phyloP scores from a whole-genome alignment of 2,329 filamentous ascomycete species.

The Penicillium sp. region DNA sequence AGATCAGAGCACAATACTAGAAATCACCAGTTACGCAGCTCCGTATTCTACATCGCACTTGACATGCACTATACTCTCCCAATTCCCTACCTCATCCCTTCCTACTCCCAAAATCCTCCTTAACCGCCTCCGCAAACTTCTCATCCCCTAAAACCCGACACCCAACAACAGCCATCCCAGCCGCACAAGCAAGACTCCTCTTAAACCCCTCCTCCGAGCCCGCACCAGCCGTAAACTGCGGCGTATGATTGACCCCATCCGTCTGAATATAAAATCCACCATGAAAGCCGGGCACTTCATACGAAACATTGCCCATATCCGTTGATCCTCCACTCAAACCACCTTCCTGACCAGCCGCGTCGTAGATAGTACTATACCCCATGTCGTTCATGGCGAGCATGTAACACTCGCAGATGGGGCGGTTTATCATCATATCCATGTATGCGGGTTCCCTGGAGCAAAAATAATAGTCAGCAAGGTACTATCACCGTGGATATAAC shows the following conservation, averaged over 20 bases:
- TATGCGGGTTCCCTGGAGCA: constrained; percentile 36
- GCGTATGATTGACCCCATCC: constrained; percentile 27
- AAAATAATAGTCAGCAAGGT: background rate
- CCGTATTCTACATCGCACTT: no score
- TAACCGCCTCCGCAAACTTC: constrained; percentile 19
- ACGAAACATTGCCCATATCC: constrained; percentile 35
- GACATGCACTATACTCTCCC: no score
- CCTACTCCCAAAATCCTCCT: constrained; percentile 19
- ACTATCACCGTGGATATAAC: background rate
- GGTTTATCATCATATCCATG: constrained; percentile 39
- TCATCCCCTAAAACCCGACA: constrained; percentile 23
- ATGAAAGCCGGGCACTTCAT: constrained; percentile 30
- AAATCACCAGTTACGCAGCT: no score
- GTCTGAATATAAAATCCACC: constrained; percentile 28
- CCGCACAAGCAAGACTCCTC: constrained; percentile 24
- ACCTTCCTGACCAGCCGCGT: constrained; percentile 26
- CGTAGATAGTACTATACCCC: constrained; percentile 34
- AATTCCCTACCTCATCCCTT: background rate
- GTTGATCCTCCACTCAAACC: constrained; percentile 35
- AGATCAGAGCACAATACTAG: no score
- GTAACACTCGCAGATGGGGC: constrained; percentile 40
- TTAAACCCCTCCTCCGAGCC: constrained; percentile 23
- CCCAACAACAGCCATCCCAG: constrained; percentile 29
- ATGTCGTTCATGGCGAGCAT: constrained; percentile 38
- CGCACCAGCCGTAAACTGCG: constrained; percentile 26